These are phyloP conservation scores for Castanospermum australe DNA, from an alignment of 306 rosid genomes.

Conservation along the genomic window DNA sequence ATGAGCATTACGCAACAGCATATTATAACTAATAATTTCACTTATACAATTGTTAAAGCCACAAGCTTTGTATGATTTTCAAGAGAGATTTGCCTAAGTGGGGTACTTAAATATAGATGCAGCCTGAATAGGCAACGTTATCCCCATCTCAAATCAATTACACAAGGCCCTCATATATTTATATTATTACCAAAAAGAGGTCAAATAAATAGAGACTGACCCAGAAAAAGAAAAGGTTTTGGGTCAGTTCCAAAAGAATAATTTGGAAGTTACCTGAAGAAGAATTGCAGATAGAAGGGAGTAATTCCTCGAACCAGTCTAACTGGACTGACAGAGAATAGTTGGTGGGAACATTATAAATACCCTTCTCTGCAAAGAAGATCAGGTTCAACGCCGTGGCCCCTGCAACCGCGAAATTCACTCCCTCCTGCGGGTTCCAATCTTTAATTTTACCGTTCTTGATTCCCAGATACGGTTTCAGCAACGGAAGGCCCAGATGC, in stretches of 20 bases:
- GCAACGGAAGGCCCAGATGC: constrained; percentile 26
- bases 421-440: neutral
- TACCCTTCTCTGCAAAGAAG: constrained; percentile 16
- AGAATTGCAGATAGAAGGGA: constrained; percentile 24
- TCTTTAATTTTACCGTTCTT: neutral
- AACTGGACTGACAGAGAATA: constrained; percentile 29
- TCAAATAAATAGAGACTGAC: too few relatives aligned
- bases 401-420: constrained; percentile 45
- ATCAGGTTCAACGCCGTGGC: constrained; percentile 34
- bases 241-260: neutral
- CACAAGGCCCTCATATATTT: too few relatives aligned
- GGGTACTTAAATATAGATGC: too few relatives aligned
- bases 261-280: constrained; percentile 21
- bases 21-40: too few relatives aligned
- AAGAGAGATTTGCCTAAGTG: too few relatives aligned
- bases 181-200: too few relatives aligned
- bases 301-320: constrained; percentile 32
- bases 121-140: too few relatives aligned
- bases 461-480: constrained; percentile 28
- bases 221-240: too few relatives aligned
- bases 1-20: too few relatives aligned
- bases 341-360: neutral
- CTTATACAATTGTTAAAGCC: too few relatives aligned
- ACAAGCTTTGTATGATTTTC: too few relatives aligned
- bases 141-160: too few relatives aligned